Conservation (phyloP, 805 yeast species). For the Kodamaea kakaduensis region DNA sequence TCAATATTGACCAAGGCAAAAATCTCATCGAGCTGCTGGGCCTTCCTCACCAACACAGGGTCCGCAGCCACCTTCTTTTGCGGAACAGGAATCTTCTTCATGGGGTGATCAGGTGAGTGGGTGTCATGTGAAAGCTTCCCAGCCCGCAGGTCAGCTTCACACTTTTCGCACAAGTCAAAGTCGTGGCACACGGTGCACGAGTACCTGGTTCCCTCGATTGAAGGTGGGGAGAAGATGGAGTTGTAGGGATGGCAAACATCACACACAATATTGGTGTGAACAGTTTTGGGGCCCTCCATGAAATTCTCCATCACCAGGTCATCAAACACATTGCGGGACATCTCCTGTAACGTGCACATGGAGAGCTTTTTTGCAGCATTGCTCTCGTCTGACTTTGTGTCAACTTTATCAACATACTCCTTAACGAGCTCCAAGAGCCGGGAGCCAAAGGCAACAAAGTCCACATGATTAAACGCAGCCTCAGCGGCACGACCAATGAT, state of each 20-base stretch:
- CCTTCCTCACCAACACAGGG: slow-evolving; percentile 21
- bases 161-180: slow-evolving; percentile 48
- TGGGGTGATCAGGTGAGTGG: slow-evolving; percentile 27
- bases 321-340: neutral
- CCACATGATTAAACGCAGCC: slow-evolving; percentile 1
- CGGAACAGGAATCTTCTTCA: slow-evolving; percentile 22
- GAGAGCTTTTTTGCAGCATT: neutral
- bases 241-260: slow-evolving; percentile 31
- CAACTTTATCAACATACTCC: slow-evolving; percentile 4
- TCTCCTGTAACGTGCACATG: neutral
- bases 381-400: neutral
- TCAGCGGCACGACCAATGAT: slow-evolving; percentile 3
- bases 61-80: slow-evolving; percentile 23
- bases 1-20: slow-evolving; percentile 12
- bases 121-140: slow-evolving; percentile 12
- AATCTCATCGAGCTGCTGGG: slow-evolving; percentile 24
- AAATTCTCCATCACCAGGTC: neutral
- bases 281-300: slow-evolving; percentile 1
- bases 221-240: slow-evolving; percentile 19
- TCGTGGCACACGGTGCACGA: slow-evolving; percentile 50
- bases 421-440: slow-evolving; percentile 1
- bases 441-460: slow-evolving; percentile 2
- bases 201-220: slow-evolving; percentile 44
- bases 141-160: slow-evolving; percentile 20
- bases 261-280: slow-evolving; percentile 29